A percentile compares a stretch with the other conserved stretches of the same genome.
phyloP scores from a whole-genome alignment of 805 yeast genomes.

The Metschnikowia gruessii region DNA sequence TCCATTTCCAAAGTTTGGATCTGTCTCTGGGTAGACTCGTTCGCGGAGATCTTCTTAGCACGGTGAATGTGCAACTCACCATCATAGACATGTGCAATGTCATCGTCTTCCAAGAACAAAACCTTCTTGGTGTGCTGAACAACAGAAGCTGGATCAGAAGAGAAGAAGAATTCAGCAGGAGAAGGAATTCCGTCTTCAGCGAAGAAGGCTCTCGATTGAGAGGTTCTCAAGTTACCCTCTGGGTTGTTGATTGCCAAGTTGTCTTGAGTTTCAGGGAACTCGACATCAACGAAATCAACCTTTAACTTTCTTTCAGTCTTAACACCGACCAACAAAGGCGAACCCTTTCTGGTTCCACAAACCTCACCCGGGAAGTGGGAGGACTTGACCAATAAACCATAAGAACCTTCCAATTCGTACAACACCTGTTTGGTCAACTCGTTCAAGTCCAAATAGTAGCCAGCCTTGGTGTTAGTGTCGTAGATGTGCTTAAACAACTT shows the following conservation, averaged over 20 bases:
- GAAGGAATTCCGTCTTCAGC: conserved; percentile 90
- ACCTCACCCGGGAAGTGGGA: conserved; percentile 92
- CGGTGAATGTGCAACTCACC: conserved; percentile 99
- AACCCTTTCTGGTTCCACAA: conserved; percentile 96
- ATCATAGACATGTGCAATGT: conserved; percentile 95
- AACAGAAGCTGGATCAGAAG: conserved; percentile 97
- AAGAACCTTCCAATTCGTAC: conserved; percentile 94
- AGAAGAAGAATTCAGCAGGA: conserved; percentile 93
- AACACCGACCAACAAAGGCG: conserved; percentile 95
- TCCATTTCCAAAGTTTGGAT: conserved; percentile 97
- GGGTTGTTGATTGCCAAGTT: conserved; percentile 49
- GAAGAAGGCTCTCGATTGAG: conserved; percentile 94
- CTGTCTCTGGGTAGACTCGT: conserved; percentile 90
- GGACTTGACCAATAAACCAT: conserved; percentile 91
- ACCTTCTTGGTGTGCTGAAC: conserved; percentile 97
- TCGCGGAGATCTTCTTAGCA: conserved; percentile 74
- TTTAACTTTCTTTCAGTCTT: conserved; percentile 92
- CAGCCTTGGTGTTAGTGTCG: conserved; percentile 70
- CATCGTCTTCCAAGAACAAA: conserved; percentile 94
- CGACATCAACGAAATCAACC: conserved; percentile 98
- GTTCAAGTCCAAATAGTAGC: conserved; percentile 79
- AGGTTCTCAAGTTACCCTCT: conserved; percentile 67
- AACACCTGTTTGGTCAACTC: conserved; percentile 90
- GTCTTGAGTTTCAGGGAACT: conserved; percentile 71
- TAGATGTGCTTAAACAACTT: conserved; percentile 88